phyloP scores from a whole-genome alignment of 2,329 filamentous ascomycete species.

The Talaromyces albobiverticillius region DNA sequence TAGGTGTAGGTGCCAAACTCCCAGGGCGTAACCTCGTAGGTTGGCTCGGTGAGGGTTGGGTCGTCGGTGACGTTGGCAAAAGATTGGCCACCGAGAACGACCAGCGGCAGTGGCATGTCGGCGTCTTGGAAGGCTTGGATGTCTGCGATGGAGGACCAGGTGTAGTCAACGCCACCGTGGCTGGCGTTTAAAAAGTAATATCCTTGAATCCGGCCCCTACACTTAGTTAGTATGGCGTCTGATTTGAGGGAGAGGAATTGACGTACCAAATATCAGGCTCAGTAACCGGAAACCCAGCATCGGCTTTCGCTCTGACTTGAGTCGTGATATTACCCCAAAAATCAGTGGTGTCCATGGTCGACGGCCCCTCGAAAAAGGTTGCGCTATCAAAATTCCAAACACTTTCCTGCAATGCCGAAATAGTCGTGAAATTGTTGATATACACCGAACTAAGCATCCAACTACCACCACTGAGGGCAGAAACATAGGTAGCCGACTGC shows the following conservation, averaged over 20 bases:
- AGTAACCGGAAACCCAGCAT: slow-evolving; percentile 65
- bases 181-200: slow-evolving; percentile 57
- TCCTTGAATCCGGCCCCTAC: slow-evolving; percentile 54
- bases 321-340: slow-evolving; percentile 63
- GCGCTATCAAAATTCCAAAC: slow-evolving; percentile 60
- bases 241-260: neutral
- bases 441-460: slow-evolving; percentile 86
- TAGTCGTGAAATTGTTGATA: slow-evolving; percentile 71
- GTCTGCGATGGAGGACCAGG: slow-evolving; percentile 74
- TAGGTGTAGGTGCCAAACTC: slow-evolving; percentile 77
- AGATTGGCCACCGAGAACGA: slow-evolving; percentile 67
- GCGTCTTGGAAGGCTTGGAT: slow-evolving; percentile 60
- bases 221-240: slow-evolving; percentile 21
- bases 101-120: slow-evolving; percentile 67
- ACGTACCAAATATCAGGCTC: slow-evolving; percentile 77
- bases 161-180: slow-evolving; percentile 71
- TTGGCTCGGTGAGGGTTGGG: slow-evolving; percentile 63
- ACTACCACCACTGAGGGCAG: slow-evolving; percentile 76
- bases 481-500: slow-evolving; percentile 75
- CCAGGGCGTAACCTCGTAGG: slow-evolving; percentile 75
- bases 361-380: slow-evolving; percentile 60
- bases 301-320: slow-evolving; percentile 58
- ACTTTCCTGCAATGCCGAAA: slow-evolving; percentile 54
- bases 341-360: slow-evolving; percentile 43
- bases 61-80: slow-evolving; percentile 48